Percentiles rank a stretch among this genome's conserved stretches.
Evolutionary conservation across 164 flowering plant species (phyloP).

Genomic region (Aristolochia californica): DNA sequence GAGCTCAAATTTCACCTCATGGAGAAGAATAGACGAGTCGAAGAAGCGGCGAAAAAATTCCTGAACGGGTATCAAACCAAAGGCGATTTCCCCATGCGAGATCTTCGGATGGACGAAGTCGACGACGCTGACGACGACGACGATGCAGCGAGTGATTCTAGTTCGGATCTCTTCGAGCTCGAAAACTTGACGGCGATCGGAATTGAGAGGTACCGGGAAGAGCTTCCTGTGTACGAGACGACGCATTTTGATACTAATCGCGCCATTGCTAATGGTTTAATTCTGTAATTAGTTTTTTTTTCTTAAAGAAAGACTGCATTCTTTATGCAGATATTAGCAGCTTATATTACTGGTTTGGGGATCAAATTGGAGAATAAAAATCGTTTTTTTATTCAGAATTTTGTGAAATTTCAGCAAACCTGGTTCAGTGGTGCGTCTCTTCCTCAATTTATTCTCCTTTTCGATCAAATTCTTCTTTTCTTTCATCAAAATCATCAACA

Average conservation of each 20-base stretch:
- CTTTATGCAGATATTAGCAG: not conserved
- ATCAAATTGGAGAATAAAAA: slow-evolving; percentile 20
- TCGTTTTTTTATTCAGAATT: not conserved
- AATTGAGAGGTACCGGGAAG: slow-evolving; percentile 53
- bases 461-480: not conserved
- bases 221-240: slow-evolving; percentile 86
- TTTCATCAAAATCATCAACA: not conserved
- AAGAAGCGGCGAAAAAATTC: slow-evolving; percentile 38
- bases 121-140: slow-evolving; percentile 55
- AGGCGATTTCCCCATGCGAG: slow-evolving; percentile 10
- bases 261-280: slow-evolving; percentile 57
- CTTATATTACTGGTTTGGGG: slow-evolving; percentile 34
- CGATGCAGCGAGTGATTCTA: slow-evolving; percentile 67
- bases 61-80: slow-evolving; percentile 34
- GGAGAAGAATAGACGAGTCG: slow-evolving; percentile 40
- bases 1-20: slow-evolving; percentile 20
- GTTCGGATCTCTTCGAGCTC: slow-evolving; percentile 91
- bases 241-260: slow-evolving; percentile 62
- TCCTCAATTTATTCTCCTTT: not conserved
- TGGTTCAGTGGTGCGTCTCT: not conserved
- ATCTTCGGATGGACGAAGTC: slow-evolving; percentile 20
- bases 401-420: not conserved
- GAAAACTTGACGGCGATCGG: slow-evolving; percentile 64
- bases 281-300: slow-evolving; percentile 26
- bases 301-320: not conserved